Evolutionary conservation across 2,329 filamentous ascomycete genomes (phyloP).

Genomic region (Xylaria sp.): DNA sequence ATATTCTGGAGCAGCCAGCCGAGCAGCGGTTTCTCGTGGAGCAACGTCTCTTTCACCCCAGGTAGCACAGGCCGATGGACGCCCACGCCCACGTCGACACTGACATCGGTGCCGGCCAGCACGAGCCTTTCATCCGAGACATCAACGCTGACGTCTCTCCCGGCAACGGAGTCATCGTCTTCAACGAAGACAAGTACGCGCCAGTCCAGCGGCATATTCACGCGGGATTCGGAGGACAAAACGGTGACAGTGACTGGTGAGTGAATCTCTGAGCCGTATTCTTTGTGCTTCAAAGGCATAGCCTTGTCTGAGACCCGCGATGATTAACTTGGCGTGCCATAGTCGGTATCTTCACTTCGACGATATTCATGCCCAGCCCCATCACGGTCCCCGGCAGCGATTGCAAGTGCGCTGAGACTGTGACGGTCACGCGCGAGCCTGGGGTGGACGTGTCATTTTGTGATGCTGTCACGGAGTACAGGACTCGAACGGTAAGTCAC

Average conservation of each 20-base stretch:
- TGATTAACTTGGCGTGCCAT: not conserved
- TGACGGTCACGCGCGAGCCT: not conserved
- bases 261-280: not conserved
- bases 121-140: slow-evolving; percentile 1
- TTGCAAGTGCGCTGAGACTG: slow-evolving; percentile 17
- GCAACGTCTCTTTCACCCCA: slow-evolving; percentile 33
- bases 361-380: slow-evolving; percentile 36
- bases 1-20: slow-evolving; percentile 8
- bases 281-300: not conserved
- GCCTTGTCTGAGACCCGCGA: not conserved
- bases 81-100: slow-evolving; percentile 9
- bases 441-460: not conserved
- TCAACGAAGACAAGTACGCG: not conserved
- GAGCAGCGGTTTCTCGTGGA: slow-evolving; percentile 31
- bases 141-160: slow-evolving; percentile 24
- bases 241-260: slow-evolving; percentile 14
- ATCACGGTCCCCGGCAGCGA: slow-evolving; percentile 28
- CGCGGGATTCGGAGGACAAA: slow-evolving; percentile 10
- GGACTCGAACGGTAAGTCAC: slow-evolving; percentile 18
- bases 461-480: slow-evolving; percentile 10
- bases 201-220: not conserved
- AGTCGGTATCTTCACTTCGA: slow-evolving; percentile 32
- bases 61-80: slow-evolving; percentile 21
- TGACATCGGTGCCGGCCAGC: slow-evolving; percentile 3
- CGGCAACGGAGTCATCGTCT: slow-evolving; percentile 3